Evolutionary conservation across 139 green algal species (phyloP).

Genomic region (Ettlia oleoabundans): DNA sequence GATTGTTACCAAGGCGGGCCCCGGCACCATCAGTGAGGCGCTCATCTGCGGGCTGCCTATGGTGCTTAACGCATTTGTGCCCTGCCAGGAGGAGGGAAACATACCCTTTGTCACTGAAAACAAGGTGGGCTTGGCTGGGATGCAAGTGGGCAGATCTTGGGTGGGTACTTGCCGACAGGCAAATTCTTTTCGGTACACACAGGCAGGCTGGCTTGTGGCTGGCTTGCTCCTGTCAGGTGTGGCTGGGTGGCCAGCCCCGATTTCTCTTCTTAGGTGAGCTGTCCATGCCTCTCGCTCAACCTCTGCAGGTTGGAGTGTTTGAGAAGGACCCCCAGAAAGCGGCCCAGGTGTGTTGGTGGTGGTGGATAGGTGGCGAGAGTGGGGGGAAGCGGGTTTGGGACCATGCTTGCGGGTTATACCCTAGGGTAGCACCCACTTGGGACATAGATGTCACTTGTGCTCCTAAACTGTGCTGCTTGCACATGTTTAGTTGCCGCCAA

Average conservation of each 20-base stretch:
- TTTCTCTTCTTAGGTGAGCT: too few relatives aligned
- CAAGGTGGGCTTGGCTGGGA: constrained; percentile 15
- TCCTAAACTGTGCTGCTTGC: too few relatives aligned
- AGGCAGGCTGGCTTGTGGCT: neutral
- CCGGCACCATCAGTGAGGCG: constrained; percentile 96
- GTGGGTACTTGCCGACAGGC: too few relatives aligned
- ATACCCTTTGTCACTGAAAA: constrained; percentile 91
- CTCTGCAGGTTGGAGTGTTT: constrained; percentile 45
- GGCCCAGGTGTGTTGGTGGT: neutral
- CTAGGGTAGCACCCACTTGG: too few relatives aligned
- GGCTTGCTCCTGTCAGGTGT: neutral
- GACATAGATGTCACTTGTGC: too few relatives aligned
- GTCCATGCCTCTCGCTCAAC: too few relatives aligned
- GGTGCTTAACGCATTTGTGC: constrained; percentile 95
- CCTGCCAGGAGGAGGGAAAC: constrained; percentile 97
- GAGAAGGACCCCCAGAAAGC: constrained; percentile 36
- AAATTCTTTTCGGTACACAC: too few relatives aligned
- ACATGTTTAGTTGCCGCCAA: too few relatives aligned
- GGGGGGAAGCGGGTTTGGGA: too few relatives aligned
- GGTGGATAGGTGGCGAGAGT: too few relatives aligned
- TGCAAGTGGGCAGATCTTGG: neutral
- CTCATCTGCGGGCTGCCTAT: constrained; percentile 95
- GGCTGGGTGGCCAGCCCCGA: neutral
- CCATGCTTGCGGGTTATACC: too few relatives aligned
- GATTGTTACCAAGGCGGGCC: constrained; percentile 87